Conservation (phyloP, 2,329 filamentous ascomycete species). For the Claviceps sp. region DNA sequence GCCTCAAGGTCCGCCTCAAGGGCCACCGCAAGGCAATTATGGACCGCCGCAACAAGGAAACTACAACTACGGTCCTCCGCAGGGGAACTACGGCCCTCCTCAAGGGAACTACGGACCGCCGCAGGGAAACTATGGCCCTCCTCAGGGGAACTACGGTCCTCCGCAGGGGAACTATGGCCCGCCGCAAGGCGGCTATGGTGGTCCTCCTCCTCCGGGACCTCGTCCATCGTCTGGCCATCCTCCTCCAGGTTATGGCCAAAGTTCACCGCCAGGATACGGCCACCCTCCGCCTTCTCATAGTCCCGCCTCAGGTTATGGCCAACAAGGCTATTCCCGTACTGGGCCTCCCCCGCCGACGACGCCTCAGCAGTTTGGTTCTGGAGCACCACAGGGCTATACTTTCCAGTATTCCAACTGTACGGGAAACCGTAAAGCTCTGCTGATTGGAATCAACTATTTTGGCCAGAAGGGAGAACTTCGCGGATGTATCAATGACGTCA, state of each 20-base stretch:
- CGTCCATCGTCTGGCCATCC: slow-evolving; percentile 10
- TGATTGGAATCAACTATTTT: slow-evolving; percentile 76
- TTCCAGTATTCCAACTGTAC: slow-evolving; percentile 69
- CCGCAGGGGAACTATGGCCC: slow-evolving; percentile 13
- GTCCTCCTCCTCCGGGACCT: slow-evolving; percentile 11
- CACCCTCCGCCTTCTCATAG: slow-evolving; percentile 21
- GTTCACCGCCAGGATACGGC: slow-evolving; percentile 6
- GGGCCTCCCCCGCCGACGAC: slow-evolving; percentile 31
- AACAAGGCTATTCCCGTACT: slow-evolving; percentile 32
- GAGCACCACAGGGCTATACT: slow-evolving; percentile 53
- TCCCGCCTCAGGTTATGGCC: slow-evolving; percentile 29
- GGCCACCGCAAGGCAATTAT: slow-evolving; percentile 8
- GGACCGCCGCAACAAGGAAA: slow-evolving; percentile 7
- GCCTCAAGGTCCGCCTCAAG: slow-evolving; percentile 10
- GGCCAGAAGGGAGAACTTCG: slow-evolving; percentile 57
- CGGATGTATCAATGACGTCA: slow-evolving; percentile 71
- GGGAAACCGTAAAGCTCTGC: slow-evolving; percentile 57
- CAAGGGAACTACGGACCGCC: too few species aligned
- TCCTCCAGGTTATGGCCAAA: slow-evolving; percentile 9
- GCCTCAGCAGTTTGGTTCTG: slow-evolving; percentile 49
- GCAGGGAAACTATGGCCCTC: not conserved
- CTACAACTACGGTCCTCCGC: slow-evolving; percentile 8
- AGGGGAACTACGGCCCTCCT: not conserved
- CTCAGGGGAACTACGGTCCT: slow-evolving; percentile 10
- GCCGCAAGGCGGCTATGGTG: slow-evolving; percentile 8